These are phyloP conservation scores for Fusarium sterilihyphosum DNA, from an alignment of 2,329 filamentous ascomycete genomes.

Conservation along the genomic window DNA sequence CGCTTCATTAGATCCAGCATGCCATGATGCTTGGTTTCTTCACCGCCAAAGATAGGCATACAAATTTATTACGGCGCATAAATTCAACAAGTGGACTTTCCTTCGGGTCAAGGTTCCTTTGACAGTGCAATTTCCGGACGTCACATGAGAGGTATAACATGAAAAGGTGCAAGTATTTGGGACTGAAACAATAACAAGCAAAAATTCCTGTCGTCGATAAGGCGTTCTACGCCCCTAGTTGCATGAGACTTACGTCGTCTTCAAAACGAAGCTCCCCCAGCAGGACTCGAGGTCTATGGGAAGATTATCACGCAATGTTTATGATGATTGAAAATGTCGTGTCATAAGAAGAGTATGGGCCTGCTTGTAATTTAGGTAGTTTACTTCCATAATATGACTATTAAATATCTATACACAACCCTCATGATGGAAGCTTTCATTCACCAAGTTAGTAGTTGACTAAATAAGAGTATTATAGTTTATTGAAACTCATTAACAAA, in stretches of 20 bases:
- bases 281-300: neutral
- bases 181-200: neutral
- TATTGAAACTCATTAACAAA: neutral
- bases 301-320: neutral
- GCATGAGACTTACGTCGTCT: neutral
- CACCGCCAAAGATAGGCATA: constrained; percentile 34
- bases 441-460: neutral
- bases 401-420: neutral
- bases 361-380: neutral
- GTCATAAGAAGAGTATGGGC: neutral
- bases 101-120: neutral
- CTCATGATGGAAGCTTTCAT: neutral
- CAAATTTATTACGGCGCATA: constrained; percentile 3
- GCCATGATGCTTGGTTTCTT: constrained; percentile 28
- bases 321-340: neutral
- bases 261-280: neutral
- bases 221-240: neutral
- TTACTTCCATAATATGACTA: neutral
- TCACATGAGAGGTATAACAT: neutral
- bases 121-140: neutral
- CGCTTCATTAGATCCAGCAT: constrained; percentile 4
- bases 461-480: neutral
- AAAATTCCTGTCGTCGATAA: neutral
- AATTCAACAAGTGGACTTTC: constrained; percentile 7
- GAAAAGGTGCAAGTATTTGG: neutral